Base-by-base conservation (phyloP, 495 filamentous ascomycete genomes). In the Parmelia sp. region DNA sequence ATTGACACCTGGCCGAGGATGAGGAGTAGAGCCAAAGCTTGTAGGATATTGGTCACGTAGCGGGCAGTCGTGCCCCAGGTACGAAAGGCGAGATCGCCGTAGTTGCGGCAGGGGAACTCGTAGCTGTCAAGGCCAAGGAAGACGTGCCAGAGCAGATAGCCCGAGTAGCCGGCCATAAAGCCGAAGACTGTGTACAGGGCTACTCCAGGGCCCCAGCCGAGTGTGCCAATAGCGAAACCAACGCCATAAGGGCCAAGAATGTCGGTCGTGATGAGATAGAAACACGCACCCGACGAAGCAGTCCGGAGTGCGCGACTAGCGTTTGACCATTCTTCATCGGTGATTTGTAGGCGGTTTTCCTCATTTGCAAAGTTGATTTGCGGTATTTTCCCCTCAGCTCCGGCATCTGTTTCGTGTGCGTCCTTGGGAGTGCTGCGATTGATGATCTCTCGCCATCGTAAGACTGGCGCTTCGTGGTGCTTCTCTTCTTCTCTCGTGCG, bases 201-300 rank as follows among this genome's bases (percentile, higher is more conserved):
- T 42, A 75, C 60, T 60, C 72, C 73, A 39, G 73, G 73, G 25
- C 71, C 72, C 53, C 71, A 74, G 27, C 72, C 72, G 55, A 74
- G 71, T 51, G 69, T 62, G 29, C 69, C 68, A 17, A 74, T 68
- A 19, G 72, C 72, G 56, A 70, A 74, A 27, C 62, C 79, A 19
- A 78, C 74, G 59, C 74, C 77, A 62, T 78, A 84, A 2, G 84
- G 84, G 23, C 84, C 84, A n/a, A 87, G 71, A 65, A 87, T 82
- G 63, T 86, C 84, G 17, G 84, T 87, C 0, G 84, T 83, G 66
- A 84, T 82, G 29, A 84, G 73, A 65, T 80, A 86, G 73, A 84
- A 82, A 36, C 75, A 67, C 27, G 79, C 77, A 21, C 76, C 78
- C 71, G 71, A 75, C 12, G 76, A 76, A 4, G 78, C 77, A 29